Conservation (phyloP, 768 basidiomycete genomes). For the Ramaria rubella region DNA sequence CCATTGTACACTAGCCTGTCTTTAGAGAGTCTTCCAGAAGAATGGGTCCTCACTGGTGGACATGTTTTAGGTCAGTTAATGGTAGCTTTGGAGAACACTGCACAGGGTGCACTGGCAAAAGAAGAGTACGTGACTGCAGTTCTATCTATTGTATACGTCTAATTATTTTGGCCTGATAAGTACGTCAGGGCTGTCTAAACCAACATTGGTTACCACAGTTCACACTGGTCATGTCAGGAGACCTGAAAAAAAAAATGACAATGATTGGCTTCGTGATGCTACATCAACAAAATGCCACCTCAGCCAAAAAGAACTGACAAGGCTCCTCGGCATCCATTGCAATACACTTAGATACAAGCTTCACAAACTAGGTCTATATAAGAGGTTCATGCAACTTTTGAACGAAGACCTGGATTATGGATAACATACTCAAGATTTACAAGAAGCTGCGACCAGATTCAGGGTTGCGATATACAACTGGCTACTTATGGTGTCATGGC, state of each 20-base stretch:
- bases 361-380: conserved; percentile 12
- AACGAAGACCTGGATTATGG: conserved; percentile 14
- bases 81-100: background rate
- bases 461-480: conserved; percentile 24
- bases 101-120: background rate
- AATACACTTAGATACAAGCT: conserved; percentile 18
- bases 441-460: conserved; percentile 24
- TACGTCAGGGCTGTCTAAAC: background rate
- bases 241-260: conserved; percentile 14
- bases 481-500: conserved; percentile 22
- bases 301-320: conserved; percentile 12
- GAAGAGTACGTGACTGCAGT: background rate
- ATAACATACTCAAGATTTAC: conserved; percentile 14
- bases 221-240: conserved; percentile 9
- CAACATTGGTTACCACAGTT: conserved; percentile 10
- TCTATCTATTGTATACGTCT: background rate
- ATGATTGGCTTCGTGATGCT: conserved; percentile 15
- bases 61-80: background rate
- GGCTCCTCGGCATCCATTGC: conserved; percentile 14
- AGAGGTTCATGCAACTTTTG: conserved; percentile 14
- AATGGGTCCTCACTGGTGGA: background rate
- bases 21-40: background rate
- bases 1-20: background rate
- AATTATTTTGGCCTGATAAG: background rate
- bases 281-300: conserved; percentile 12